Percentiles rank a stretch among this genome's conserved stretches.
These are phyloP conservation scores for Thuidium tamariscinum DNA, from an alignment of 225 moss, liverwort and hornwort genomes.

Conservation along the genomic window DNA sequence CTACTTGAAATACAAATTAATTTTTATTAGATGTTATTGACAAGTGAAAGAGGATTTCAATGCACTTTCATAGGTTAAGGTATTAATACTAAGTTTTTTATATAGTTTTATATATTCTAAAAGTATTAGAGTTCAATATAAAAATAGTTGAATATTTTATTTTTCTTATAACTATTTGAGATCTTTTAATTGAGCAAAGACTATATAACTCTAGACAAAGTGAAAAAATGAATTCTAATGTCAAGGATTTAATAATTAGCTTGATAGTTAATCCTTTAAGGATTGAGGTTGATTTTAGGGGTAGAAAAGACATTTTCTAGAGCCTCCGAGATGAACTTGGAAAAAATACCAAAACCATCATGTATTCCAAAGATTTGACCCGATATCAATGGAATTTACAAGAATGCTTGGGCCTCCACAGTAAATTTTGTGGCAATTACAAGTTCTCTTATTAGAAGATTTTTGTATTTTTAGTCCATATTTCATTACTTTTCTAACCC, in stretches of 20 bases:
- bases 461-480: too few species aligned
- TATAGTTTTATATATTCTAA: not conserved
- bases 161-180: not conserved
- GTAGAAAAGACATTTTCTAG: too few species aligned
- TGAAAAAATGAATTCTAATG: not conserved
- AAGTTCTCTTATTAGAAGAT: too few species aligned
- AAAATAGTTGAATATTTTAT: accelerated
- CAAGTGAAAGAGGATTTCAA: not conserved
- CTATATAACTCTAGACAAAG: accelerated
- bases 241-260: not conserved
- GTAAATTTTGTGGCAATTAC: too few species aligned
- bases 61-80: not conserved
- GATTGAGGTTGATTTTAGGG: too few species aligned
- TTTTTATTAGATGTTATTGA: not conserved
- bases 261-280: not conserved
- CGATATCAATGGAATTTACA: too few species aligned
- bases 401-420: too few species aligned
- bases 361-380: too few species aligned
- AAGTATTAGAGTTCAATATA: not conserved
- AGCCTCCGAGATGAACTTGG: too few species aligned
- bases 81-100: not conserved
- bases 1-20: not conserved
- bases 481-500: too few species aligned
- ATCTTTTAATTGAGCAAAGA: not conserved
- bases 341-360: too few species aligned